Base-by-base conservation (phyloP, 805 yeast species). In the Candida oleophila region DNA sequence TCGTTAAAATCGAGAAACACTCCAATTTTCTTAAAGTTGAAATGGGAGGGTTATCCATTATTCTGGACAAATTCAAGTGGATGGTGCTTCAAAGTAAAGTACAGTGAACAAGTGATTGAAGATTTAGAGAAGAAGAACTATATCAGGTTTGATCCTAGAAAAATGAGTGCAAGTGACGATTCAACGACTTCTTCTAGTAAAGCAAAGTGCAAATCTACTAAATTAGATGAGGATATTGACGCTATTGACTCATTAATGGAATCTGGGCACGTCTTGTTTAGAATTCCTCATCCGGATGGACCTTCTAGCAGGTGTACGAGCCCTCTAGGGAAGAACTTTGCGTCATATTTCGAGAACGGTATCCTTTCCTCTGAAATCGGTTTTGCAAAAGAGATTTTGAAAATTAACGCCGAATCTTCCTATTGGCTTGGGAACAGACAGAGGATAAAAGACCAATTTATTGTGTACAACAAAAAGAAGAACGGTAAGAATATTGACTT, bases 391-490 rank as follows among this genome's bases (percentile, higher is more conserved):
- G 85, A 87, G 47, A 96, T 96, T 2, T 69, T 94, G 39, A 71
- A 79, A n/a, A 74, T 88, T 57, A 89, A 89, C 50, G 82, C 89
- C 0, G 72, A 83, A 11, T 89, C 94, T 33, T 82, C 96, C 7
- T 94, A 94, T 64, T 94, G 99, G 99, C 81, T 87, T 57, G 87
- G 96, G 12, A 82, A 92, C 11, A 75, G 99, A 50, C 90, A 85
- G 53, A 76, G 99, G 47, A 89, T 94, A 28, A 76, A 69, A 67
- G 79, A 79, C 16, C 99, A 94, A 59, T 87, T 91, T 76, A 92
- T 92, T 5, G 91, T 94, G 1, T 83, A 79, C 52, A 64, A 71
- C 30, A 62, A 64, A 1, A 60, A 66, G 4, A 41, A 28, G 7
- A 51, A 64, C 5, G 57, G 62, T 22, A 43, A 52, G 3, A 45